Percentiles rank a stretch among this genome's conserved stretches.
phyloP scores from a whole-genome alignment of 352 stramenopile genomes.

The Phytophthora cactorum region DNA sequence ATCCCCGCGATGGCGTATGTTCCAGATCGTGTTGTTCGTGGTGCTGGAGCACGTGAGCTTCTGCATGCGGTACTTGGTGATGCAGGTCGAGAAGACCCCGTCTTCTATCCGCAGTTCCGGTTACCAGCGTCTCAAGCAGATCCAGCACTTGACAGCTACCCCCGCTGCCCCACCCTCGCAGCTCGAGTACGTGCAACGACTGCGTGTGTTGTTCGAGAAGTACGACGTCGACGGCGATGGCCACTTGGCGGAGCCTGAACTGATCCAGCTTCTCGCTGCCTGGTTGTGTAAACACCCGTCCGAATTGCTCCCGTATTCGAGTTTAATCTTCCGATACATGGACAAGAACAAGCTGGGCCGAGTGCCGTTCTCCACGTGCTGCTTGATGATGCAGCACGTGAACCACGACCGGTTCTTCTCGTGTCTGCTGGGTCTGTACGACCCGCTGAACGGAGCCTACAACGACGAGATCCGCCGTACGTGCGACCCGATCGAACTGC shows the following conservation, averaged over 20 bases:
- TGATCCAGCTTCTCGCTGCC: slow-evolving; percentile 78
- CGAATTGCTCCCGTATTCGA: slow-evolving; percentile 76
- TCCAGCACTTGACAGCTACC: slow-evolving; percentile 73
- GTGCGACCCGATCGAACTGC: slow-evolving; percentile 67
- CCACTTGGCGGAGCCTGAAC: slow-evolving; percentile 69
- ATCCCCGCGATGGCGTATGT: slow-evolving; percentile 64
- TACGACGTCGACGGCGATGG: slow-evolving; percentile 72
- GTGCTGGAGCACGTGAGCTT: slow-evolving; percentile 84
- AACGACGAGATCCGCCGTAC: slow-evolving; percentile 81
- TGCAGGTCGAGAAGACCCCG: slow-evolving; percentile 80
- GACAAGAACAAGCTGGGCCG: slow-evolving; percentile 85
- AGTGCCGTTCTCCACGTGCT: slow-evolving; percentile 85
- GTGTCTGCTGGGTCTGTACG: slow-evolving; percentile 83
- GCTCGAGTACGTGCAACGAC: slow-evolving; percentile 85
- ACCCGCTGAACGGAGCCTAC: slow-evolving; percentile 71
- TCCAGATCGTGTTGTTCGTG: slow-evolving; percentile 85
- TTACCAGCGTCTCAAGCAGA: slow-evolving; percentile 82
- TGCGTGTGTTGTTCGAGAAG: slow-evolving; percentile 84
- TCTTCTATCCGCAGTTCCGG: slow-evolving; percentile 74
- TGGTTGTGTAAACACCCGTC: slow-evolving; percentile 88
- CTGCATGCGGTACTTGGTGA: slow-evolving; percentile 84
- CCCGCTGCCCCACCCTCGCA: slow-evolving; percentile 64
- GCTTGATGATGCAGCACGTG: slow-evolving; percentile 88
- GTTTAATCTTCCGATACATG: slow-evolving; percentile 90
- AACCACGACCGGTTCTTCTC: slow-evolving; percentile 91